These are phyloP conservation scores for Saccharomycopsis olivae DNA, from an alignment of 805 yeast species.

Conservation along the genomic window DNA sequence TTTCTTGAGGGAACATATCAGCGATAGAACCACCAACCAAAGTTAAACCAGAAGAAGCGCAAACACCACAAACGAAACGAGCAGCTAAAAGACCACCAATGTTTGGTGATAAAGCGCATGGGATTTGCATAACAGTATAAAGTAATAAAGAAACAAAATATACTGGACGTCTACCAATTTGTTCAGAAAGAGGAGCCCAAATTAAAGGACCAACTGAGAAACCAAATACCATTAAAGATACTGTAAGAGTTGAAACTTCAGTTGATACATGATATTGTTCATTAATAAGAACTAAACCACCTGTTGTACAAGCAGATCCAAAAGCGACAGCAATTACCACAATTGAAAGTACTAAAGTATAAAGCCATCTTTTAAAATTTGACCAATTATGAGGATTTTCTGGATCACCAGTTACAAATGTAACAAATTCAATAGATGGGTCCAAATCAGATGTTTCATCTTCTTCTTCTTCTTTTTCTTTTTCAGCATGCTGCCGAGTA, in stretches of 20 bases:
- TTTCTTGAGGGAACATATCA: slow-evolving; percentile 72
- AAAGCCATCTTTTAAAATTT: slow-evolving; percentile 41
- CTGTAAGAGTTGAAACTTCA: slow-evolving; percentile 72
- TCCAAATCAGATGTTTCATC: slow-evolving; percentile 19
- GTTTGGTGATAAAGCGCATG: slow-evolving; percentile 77
- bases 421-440: slow-evolving; percentile 67
- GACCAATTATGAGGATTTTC: slow-evolving; percentile 89
- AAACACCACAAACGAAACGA: slow-evolving; percentile 82
- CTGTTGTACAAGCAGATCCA: slow-evolving; percentile 86
- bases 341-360: slow-evolving; percentile 57
- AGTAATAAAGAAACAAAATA: slow-evolving; percentile 67
- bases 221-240: slow-evolving; percentile 84
- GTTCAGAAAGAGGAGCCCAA: slow-evolving; percentile 86
- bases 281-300: slow-evolving; percentile 62
- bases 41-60: slow-evolving; percentile 72
- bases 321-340: slow-evolving; percentile 85
- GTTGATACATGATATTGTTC: slow-evolving; percentile 58
- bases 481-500: slow-evolving; percentile 23
- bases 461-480: slow-evolving; percentile 19
- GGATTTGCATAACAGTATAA: slow-evolving; percentile 72
- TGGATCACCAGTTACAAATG: slow-evolving; percentile 70
- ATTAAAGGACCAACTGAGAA: slow-evolving; percentile 78
- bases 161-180: slow-evolving; percentile 77
- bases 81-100: slow-evolving; percentile 73
- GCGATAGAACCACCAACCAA: slow-evolving; percentile 88